Percentiles rank a stretch among this genome's conserved stretches.
Evolutionary conservation across 345 rosid species (phyloP).

Genomic region (Diplotaxis tenuifolia): DNA sequence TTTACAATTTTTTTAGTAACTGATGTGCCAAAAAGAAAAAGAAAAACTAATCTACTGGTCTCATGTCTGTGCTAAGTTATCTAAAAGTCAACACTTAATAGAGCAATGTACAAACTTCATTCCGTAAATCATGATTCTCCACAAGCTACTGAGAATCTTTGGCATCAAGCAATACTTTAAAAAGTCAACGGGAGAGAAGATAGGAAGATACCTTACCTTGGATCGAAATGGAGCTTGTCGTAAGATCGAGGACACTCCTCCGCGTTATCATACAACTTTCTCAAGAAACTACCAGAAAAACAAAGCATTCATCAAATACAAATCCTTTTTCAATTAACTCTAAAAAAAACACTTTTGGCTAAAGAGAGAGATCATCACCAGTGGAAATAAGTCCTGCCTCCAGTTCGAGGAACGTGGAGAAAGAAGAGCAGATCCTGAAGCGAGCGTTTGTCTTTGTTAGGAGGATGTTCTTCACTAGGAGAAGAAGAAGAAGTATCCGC

Average conservation of each 20-base stretch:
- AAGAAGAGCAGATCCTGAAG: slow-evolving; percentile 80
- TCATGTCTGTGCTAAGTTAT: slow-evolving; percentile 3
- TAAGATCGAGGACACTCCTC: slow-evolving; percentile 94
- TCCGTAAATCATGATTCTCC: background rate
- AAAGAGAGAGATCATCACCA: slow-evolving; percentile 49
- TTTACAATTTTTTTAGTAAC: background rate
- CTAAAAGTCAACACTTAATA: slow-evolving; percentile 1
- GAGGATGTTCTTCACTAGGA: slow-evolving; percentile 47
- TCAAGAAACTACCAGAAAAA: slow-evolving; percentile 70
- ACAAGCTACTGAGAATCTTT: background rate
- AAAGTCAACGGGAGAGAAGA: background rate
- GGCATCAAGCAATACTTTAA: background rate
- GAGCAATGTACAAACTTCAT: background rate
- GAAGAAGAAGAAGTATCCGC: slow-evolving; percentile 47
- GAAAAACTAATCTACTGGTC: background rate
- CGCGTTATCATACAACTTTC: slow-evolving; percentile 60
- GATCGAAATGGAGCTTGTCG: slow-evolving; percentile 87
- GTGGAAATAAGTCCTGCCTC: slow-evolving; percentile 90
- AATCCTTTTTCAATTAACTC: background rate
- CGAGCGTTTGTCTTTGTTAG: slow-evolving; percentile 54
- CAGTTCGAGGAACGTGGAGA: slow-evolving; percentile 94
- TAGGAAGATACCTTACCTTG: slow-evolving; percentile 72
- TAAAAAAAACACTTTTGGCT: background rate
- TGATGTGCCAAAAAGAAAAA: background rate
- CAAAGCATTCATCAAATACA: slow-evolving; percentile 8